Evolutionary conservation across 345 rosid genomes (phyloP).

Genomic region (Isatis tinctoria): DNA sequence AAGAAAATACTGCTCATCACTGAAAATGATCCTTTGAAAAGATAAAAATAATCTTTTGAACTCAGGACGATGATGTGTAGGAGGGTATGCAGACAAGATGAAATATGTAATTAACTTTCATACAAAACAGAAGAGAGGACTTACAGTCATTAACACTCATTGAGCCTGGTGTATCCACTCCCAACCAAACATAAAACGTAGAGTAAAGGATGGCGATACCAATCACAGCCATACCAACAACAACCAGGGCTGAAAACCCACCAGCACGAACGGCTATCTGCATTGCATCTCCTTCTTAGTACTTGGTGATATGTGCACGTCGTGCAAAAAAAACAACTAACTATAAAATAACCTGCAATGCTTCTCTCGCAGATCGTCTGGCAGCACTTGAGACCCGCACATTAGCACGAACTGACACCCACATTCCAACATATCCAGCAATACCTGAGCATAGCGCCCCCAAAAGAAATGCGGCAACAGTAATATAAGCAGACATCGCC

Average conservation of each 20-base stretch:
- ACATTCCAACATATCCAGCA: conserved; percentile 98
- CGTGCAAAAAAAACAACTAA: conserved; percentile 21
- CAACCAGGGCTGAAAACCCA: conserved; percentile 96
- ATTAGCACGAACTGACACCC: conserved; percentile 99
- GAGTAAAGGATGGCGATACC: conserved; percentile 95
- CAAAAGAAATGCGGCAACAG: conserved; percentile 90
- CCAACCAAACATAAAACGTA: conserved; percentile 89
- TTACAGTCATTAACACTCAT: conserved; percentile 90
- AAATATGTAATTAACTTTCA: not conserved
- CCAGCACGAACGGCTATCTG: conserved; percentile 98
- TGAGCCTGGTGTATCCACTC: conserved; percentile 75
- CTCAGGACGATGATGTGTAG: not conserved
- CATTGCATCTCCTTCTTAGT: conserved; percentile 31
- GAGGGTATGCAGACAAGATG: conserved; percentile 1
- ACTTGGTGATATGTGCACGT: conserved; percentile 1
- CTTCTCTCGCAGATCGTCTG: conserved; percentile 98
- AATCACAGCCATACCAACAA: conserved; percentile 98
- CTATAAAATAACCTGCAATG: conserved; percentile 74
- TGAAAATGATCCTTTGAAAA: not conserved
- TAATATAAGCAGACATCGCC: conserved; percentile 75
- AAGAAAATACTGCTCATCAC: not conserved
- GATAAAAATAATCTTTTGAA: not conserved
- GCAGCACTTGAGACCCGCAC: conserved; percentile 99
- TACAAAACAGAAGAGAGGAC: conserved; percentile 34
- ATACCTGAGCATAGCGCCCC: conserved; percentile 95